A percentile compares a stretch with the other conserved stretches of the same genome.
Evolutionary conservation across 441 rosid species (phyloP).

Genomic region (Macaranga tanarius): DNA sequence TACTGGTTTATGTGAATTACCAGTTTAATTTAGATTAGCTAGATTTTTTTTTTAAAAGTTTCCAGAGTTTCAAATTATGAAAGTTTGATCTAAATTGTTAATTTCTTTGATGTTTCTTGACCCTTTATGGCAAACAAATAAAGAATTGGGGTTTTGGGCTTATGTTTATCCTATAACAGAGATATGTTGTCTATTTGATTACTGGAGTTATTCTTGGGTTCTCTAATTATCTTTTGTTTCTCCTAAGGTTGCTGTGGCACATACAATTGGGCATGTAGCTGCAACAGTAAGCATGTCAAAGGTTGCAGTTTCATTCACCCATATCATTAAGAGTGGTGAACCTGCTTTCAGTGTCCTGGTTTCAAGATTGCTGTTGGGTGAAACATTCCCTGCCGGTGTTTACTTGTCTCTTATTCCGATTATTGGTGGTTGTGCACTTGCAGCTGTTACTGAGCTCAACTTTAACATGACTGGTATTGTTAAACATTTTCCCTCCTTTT

Average conservation of each 20-base stretch:
- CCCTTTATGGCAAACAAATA: not conserved
- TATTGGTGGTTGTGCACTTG: constrained; percentile 95
- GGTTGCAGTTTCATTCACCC: constrained; percentile 95
- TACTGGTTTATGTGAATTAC: not conserved
- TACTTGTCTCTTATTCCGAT: constrained; percentile 87
- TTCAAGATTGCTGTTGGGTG: constrained; percentile 77
- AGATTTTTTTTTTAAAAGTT: not conserved
- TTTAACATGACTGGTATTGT: constrained; percentile 86
- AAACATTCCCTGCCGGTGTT: constrained; percentile 71
- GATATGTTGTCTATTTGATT: not conserved
- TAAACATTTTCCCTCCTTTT: not conserved
- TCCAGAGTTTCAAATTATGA: not conserved
- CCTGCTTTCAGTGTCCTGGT: constrained; percentile 92
- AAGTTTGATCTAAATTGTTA: not conserved
- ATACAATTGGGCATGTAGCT: constrained; percentile 95
- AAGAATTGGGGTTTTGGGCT: not conserved
- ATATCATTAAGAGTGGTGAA: constrained; percentile 91
- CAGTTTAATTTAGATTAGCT: not conserved
- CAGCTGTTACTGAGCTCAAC: constrained; percentile 96
- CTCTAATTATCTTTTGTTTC: constrained; percentile 50
- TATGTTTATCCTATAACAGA: not conserved
- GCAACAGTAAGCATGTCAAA: constrained; percentile 98
- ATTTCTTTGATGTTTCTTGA: not conserved
- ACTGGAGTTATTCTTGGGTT: constrained; percentile 46
- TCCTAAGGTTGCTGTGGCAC: constrained; percentile 90